A percentile compares a stretch with the other conserved stretches of the same genome.
These are phyloP conservation scores for Cyberlindnera americana DNA, from an alignment of 805 yeast species.

Conservation along the genomic window DNA sequence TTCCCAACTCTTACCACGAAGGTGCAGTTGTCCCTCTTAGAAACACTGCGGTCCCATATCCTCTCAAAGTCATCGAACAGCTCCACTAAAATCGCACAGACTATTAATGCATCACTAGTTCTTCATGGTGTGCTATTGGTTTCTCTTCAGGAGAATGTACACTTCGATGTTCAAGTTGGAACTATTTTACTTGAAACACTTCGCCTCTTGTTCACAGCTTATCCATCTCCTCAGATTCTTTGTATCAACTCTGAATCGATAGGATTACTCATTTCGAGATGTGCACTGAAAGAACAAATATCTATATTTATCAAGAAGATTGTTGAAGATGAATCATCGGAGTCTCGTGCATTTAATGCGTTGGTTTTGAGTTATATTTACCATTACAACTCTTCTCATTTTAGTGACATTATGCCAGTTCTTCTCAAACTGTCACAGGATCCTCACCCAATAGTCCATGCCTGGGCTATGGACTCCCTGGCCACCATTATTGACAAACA, in stretches of 20 bases:
- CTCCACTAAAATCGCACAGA: constrained; percentile 44
- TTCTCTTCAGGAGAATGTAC: constrained; percentile 19
- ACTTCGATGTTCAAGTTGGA: constrained; percentile 37
- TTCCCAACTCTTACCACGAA: constrained; percentile 71
- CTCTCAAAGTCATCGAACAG: constrained; percentile 36
- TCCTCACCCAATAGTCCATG: constrained; percentile 82
- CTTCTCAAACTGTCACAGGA: constrained; percentile 60
- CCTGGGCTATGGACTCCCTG: constrained; percentile 64
- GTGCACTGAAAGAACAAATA: constrained; percentile 40
- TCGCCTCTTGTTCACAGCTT: constrained; percentile 26
- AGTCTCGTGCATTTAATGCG: constrained; percentile 55
- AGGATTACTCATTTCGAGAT: constrained; percentile 46
- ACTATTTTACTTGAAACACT: constrained; percentile 48
- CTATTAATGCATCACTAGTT: constrained; percentile 61
- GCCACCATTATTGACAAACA: constrained; percentile 54
- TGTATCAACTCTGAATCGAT: constrained; percentile 51
- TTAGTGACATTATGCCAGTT: constrained; percentile 50
- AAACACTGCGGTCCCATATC: constrained; percentile 61
- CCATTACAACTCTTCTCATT: constrained; percentile 38
- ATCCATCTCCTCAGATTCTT: constrained; percentile 33
- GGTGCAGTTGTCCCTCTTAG: constrained; percentile 85
- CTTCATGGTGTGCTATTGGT: constrained; percentile 46
- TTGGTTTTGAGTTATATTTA: constrained; percentile 46
- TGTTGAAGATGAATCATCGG: constrained; percentile 62
- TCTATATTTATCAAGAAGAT: constrained; percentile 60